A percentile compares a stretch with the other conserved stretches of the same genome.
phyloP scores from a whole-genome alignment of 495 filamentous ascomycete species.

The Aspergillus egyptiacus region DNA sequence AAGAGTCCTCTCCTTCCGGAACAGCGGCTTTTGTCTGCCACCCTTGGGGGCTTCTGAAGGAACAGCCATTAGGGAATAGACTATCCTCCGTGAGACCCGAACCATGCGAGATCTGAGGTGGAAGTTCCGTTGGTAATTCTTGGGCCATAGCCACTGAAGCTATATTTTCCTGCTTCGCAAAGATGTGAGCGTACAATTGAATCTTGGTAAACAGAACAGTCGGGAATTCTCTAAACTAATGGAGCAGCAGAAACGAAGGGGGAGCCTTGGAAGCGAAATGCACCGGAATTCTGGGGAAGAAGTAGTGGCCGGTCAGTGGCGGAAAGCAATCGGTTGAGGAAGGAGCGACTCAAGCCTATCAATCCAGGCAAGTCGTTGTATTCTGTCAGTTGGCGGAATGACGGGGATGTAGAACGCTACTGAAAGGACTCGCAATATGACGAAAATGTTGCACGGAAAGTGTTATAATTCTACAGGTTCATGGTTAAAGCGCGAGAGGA shows the following conservation, averaged over 20 bases:
- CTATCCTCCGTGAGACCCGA: neutral
- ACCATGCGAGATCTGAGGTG: neutral
- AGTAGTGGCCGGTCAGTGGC: neutral
- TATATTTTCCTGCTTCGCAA: neutral
- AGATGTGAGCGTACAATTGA: neutral
- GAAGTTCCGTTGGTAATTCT: neutral
- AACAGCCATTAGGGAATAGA: neutral
- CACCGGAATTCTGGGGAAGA: neutral
- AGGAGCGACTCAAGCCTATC: conserved; percentile 2
- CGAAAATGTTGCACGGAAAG: conserved; percentile 25
- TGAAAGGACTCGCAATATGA: conserved; percentile 12
- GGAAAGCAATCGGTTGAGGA: neutral
- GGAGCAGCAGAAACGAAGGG: neutral
- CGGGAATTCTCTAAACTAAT: neutral
- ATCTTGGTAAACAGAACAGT: neutral
- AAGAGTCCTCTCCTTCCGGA: neutral
- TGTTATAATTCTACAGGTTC: conserved; percentile 44
- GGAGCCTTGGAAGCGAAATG: neutral
- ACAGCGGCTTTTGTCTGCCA: neutral
- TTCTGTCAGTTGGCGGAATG: neutral
- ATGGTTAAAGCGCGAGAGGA: conserved; percentile 27
- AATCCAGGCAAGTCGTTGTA: conserved; percentile 7
- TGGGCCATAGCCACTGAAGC: neutral
- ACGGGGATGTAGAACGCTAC: conserved; percentile 3
- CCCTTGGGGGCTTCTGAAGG: neutral